Evolutionary conservation across 257 asterid genomes (phyloP).

Genomic region (Nicotiana sylvestris): DNA sequence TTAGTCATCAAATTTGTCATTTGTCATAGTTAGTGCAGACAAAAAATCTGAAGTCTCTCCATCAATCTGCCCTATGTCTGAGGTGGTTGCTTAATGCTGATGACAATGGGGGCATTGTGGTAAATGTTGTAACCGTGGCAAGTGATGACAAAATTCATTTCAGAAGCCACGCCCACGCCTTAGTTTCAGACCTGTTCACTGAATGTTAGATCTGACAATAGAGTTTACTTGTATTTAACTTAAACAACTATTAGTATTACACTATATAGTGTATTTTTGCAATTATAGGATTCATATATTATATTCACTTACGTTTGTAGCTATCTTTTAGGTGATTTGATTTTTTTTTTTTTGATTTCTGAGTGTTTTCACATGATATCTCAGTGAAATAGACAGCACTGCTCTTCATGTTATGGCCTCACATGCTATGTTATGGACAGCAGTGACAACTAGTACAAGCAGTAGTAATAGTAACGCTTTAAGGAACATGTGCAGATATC

Average conservation of each 20-base stretch:
- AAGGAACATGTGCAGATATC: slow-evolving; percentile 8
- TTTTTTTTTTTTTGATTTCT: background rate
- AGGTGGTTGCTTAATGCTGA: too few species aligned
- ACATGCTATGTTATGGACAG: slow-evolving; percentile 49
- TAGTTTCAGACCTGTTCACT: background rate
- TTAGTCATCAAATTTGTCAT: background rate
- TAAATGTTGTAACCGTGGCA: too few species aligned
- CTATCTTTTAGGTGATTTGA: too few species aligned
- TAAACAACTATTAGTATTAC: too few species aligned
- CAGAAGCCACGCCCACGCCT: background rate
- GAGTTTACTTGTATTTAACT: background rate
- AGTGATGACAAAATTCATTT: background rate
- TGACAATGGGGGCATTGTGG: too few species aligned
- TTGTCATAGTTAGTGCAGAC: background rate
- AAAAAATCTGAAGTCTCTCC: background rate
- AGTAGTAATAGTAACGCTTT: slow-evolving; percentile 19
- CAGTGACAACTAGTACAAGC: slow-evolving; percentile 30
- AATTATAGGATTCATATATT: too few species aligned
- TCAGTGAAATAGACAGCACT: slow-evolving; percentile 38
- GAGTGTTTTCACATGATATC: slow-evolving; percentile 32
- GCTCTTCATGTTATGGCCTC: slow-evolving; percentile 46
- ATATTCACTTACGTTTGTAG: too few species aligned
- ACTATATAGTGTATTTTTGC: too few species aligned
- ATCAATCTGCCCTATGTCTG: background rate
- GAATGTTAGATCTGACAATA: slow-evolving; percentile 9